Evolutionary conservation across 768 basidiomycete genomes (phyloP).

Genomic region (Russula lepida): DNA sequence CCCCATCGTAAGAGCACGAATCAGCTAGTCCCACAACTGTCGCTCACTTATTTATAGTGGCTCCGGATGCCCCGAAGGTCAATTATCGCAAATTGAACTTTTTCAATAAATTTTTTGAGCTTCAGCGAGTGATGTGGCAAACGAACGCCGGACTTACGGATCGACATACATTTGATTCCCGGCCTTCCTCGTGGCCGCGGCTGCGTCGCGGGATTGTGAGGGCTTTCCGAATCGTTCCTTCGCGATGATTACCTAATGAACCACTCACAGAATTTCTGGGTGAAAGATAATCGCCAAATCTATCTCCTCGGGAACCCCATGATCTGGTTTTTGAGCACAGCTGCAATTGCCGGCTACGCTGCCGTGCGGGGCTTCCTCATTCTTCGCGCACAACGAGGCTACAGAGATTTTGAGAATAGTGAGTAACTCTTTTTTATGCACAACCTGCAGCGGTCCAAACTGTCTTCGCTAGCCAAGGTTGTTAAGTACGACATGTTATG

Average conservation of each 20-base stretch:
- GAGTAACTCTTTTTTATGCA: conserved; percentile 26
- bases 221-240: conserved; percentile 11
- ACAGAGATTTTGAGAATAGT: conserved; percentile 89
- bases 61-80: conserved; percentile 62
- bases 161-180: conserved; percentile 88
- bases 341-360: conserved; percentile 61
- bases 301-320: conserved; percentile 94
- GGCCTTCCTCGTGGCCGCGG: conserved; percentile 88
- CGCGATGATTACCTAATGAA: neutral
- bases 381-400: conserved; percentile 85
- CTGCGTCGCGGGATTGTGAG: conserved; percentile 88
- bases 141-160: conserved; percentile 96
- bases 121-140: conserved; percentile 93
- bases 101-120: conserved; percentile 81
- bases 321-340: conserved; percentile 82
- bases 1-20: conserved; percentile 46
- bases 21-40: neutral
- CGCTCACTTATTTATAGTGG: conserved; percentile 42
- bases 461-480: conserved; percentile 58
- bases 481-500: conserved; percentile 88
- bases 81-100: conserved; percentile 91
- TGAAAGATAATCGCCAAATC: conserved; percentile 90
- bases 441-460: neutral
- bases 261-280: conserved; percentile 84
- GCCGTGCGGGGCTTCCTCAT: conserved; percentile 69